These are phyloP conservation scores for Chlamydomonas asymmetrica DNA, from an alignment of 139 green algal species.

Conservation along the genomic window DNA sequence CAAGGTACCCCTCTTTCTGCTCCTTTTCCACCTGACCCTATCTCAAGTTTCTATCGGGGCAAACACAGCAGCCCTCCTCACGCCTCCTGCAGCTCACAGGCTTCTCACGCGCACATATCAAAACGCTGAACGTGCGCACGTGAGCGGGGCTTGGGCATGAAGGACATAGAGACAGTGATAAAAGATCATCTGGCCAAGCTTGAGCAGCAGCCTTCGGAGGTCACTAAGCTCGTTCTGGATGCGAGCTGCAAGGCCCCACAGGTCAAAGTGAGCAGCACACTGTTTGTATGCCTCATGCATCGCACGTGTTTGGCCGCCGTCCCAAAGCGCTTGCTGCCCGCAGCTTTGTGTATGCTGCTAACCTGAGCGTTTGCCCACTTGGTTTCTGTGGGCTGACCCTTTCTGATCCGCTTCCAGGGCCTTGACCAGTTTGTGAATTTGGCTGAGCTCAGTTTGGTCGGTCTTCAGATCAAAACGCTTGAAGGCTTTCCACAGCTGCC, in stretches of 20 bases:
- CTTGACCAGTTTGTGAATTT: slow-evolving; percentile 21
- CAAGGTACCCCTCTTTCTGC: too few species aligned
- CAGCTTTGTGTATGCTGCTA: not conserved
- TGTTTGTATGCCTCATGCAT: too few species aligned
- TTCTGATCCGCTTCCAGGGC: not conserved
- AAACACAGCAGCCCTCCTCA: too few species aligned
- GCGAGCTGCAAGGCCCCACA: slow-evolving; percentile 4
- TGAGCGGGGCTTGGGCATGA: too few species aligned
- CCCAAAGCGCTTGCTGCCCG: not conserved
- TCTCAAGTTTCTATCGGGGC: too few species aligned
- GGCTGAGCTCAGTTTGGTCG: slow-evolving; percentile 2
- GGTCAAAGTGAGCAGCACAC: slow-evolving; percentile 13
- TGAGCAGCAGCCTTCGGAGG: not conserved
- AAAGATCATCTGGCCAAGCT: slow-evolving; percentile 8
- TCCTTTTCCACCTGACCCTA: too few species aligned
- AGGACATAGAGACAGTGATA: slow-evolving; percentile 26
- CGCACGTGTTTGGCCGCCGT: not conserved
- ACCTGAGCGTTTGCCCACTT: not conserved
- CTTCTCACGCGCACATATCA: too few species aligned
- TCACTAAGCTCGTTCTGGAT: slow-evolving; percentile 1
- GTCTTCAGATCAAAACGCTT: slow-evolving; percentile 12
- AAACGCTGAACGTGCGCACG: too few species aligned
- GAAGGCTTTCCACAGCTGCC: slow-evolving; percentile 29
- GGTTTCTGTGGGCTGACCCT: not conserved
- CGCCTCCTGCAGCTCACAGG: too few species aligned